phyloP scores from a whole-genome alignment of 805 yeast species.

The Maudiozyma serrabonitensis region DNA sequence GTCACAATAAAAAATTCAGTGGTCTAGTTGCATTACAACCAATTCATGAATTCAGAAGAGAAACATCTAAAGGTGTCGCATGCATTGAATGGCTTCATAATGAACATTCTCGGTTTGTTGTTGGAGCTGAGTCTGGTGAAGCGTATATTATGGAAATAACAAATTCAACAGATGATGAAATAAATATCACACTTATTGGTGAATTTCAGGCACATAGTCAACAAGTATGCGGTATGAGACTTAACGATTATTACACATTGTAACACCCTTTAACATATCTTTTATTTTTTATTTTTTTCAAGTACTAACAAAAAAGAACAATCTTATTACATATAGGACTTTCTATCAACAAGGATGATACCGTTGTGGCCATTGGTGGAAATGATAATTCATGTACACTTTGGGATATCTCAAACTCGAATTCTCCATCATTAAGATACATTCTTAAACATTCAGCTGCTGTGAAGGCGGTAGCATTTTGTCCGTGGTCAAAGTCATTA shows the following conservation, averaged over 20 bases:
- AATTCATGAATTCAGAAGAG: constrained; percentile 14
- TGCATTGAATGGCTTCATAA: constrained; percentile 49
- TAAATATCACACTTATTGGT: constrained; percentile 13
- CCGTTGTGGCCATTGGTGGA: constrained; percentile 69
- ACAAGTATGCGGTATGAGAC: constrained; percentile 46
- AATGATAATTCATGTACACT: constrained; percentile 74
- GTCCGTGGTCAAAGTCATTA: constrained; percentile 79
- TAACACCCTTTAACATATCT: not conserved
- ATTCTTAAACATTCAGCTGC: constrained; percentile 69
- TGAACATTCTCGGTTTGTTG: constrained; percentile 31
- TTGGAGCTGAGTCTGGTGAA: constrained; percentile 60
- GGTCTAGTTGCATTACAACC: constrained; percentile 7
- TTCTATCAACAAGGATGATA: constrained; percentile 43
- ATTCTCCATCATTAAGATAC: constrained; percentile 37
- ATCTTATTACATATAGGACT: constrained; percentile 32
- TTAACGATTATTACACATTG: constrained; percentile 1
- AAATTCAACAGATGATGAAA: not conserved
- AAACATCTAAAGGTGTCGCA: constrained; percentile 37
- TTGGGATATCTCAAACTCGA: constrained; percentile 50
- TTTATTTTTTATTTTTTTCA: not conserved
- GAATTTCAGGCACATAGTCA: constrained; percentile 41
- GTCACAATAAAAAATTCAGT: constrained; percentile 3
- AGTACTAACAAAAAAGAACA: not conserved
- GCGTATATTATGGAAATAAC: constrained; percentile 36
- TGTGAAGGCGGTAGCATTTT: constrained; percentile 78